These are phyloP conservation scores for Irpex rosettiformis DNA, from an alignment of 1,284 basidiomycete genomes.

Conservation along the genomic window DNA sequence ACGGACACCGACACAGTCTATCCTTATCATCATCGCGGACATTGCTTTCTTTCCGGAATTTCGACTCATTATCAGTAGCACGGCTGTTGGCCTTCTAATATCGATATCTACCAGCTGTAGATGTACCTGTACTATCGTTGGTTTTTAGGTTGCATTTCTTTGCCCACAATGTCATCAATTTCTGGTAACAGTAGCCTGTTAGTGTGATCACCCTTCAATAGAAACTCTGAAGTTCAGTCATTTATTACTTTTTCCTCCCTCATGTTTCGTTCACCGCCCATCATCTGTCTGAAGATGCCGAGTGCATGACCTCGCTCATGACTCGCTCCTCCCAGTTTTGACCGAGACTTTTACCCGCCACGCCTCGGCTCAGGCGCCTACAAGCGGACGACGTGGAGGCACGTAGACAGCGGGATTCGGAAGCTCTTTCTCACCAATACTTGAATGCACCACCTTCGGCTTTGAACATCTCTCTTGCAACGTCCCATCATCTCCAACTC, in stretches of 20 bases:
- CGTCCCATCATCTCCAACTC: not conserved
- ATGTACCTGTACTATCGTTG: not conserved
- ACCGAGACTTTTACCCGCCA: not conserved
- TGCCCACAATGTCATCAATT: too few species aligned
- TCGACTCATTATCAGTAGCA: not conserved
- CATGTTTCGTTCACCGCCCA: not conserved
- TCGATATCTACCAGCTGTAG: not conserved
- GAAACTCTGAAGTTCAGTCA: too few species aligned
- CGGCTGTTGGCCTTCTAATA: not conserved
- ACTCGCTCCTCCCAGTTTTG: not conserved
- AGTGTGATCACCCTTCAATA: too few species aligned
- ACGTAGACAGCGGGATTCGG: not conserved
- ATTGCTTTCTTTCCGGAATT: not conserved
- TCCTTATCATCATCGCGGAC: not conserved
- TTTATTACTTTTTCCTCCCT: too few species aligned
- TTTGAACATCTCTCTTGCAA: not conserved
- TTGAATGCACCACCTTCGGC: not conserved
- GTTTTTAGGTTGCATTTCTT: too few species aligned
- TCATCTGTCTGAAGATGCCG: not conserved
- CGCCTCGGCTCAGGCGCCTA: not conserved
- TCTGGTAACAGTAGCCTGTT: too few species aligned
- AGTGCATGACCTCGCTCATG: not conserved
- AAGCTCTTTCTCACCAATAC: not conserved
- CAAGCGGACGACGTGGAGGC: not conserved
- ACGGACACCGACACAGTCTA: not conserved